Percentiles rank a stretch among this genome's conserved stretches.
These are phyloP conservation scores for Liquidambar formosana DNA, from an alignment of 164 flowering plant genomes.

Conservation along the genomic window DNA sequence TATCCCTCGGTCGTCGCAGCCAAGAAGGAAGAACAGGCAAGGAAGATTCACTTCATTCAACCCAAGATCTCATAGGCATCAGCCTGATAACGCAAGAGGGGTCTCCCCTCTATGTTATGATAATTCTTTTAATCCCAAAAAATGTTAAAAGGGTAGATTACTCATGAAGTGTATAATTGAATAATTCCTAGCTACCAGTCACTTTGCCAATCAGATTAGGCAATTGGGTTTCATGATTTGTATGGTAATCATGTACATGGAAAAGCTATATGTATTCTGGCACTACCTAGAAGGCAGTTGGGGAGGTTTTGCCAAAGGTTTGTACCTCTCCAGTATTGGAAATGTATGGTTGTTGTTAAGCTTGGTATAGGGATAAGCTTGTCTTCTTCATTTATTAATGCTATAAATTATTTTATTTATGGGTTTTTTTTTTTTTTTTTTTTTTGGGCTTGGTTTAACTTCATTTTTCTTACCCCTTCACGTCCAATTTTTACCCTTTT, in stretches of 20 bases:
- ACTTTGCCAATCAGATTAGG: neutral
- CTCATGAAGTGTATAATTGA: slow-evolving; percentile 3
- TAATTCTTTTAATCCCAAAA: slow-evolving; percentile 25
- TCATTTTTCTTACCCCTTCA: no score
- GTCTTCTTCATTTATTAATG: slow-evolving; percentile 3
- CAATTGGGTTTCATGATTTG: slow-evolving; percentile 1
- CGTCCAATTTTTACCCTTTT: no score
- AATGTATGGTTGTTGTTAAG: slow-evolving; percentile 11
- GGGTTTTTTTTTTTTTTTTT: neutral
- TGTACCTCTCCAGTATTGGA: slow-evolving; percentile 8
- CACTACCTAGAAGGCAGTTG: neutral
- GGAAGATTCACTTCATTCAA: slow-evolving; percentile 36
- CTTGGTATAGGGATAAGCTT: slow-evolving; percentile 22
- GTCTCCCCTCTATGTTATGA: slow-evolving; percentile 22
- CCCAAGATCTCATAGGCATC: slow-evolving; percentile 41
- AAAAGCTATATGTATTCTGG: neutral
- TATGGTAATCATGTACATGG: neutral
- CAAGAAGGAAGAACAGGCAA: slow-evolving; percentile 62
- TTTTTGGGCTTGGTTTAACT: neutral
- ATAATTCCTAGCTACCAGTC: slow-evolving; percentile 1
- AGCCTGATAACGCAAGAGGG: slow-evolving; percentile 24
- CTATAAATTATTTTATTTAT: neutral
- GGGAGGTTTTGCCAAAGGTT: slow-evolving; percentile 14
- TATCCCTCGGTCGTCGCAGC: slow-evolving; percentile 63
- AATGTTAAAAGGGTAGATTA: slow-evolving; percentile 4